Percentiles rank a stretch among this genome's conserved stretches.
Conservation (phyloP, 805 yeast genomes). For the Monosporozyma aerobia region DNA sequence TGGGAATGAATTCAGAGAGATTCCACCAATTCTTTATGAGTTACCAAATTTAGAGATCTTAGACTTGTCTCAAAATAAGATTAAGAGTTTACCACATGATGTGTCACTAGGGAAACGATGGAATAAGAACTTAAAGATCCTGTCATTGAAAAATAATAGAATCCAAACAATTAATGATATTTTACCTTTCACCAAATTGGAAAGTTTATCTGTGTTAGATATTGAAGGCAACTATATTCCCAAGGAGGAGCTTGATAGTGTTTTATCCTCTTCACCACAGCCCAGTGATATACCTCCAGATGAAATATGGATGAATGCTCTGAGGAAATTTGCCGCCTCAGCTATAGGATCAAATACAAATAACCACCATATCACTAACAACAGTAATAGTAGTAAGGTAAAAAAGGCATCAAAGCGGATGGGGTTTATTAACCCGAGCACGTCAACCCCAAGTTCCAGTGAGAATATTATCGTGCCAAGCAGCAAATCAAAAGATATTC, state of each 20-base stretch:
- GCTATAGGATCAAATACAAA: not conserved
- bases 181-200: slow-evolving; percentile 46
- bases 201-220: slow-evolving; percentile 48
- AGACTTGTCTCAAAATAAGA: slow-evolving; percentile 51
- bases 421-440: slow-evolving; percentile 45
- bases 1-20: slow-evolving; percentile 42
- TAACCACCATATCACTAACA: slow-evolving; percentile 1
- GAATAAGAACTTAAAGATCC: slow-evolving; percentile 39
- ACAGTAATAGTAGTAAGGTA: slow-evolving; percentile 28
- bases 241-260: slow-evolving; percentile 38
- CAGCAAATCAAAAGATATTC: not conserved
- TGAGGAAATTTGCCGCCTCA: slow-evolving; percentile 13
- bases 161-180: slow-evolving; percentile 38
- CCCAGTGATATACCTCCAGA: slow-evolving; percentile 33
- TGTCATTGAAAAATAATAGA: slow-evolving; percentile 53
- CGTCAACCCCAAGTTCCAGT: not conserved
- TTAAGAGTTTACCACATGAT: slow-evolving; percentile 40
- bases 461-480: not conserved
- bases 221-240: slow-evolving; percentile 51
- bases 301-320: slow-evolving; percentile 31
- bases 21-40: slow-evolving; percentile 40
- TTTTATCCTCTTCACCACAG: slow-evolving; percentile 31
- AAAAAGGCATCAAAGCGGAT: slow-evolving; percentile 65
- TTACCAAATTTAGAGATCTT: slow-evolving; percentile 47
- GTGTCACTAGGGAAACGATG: slow-evolving; percentile 29